Evolutionary conservation across 2,329 filamentous ascomycete species (phyloP), one percentile per base, ranked within the genome.

Genomic region (Arthrobotrys pseudoclavata): DNA sequence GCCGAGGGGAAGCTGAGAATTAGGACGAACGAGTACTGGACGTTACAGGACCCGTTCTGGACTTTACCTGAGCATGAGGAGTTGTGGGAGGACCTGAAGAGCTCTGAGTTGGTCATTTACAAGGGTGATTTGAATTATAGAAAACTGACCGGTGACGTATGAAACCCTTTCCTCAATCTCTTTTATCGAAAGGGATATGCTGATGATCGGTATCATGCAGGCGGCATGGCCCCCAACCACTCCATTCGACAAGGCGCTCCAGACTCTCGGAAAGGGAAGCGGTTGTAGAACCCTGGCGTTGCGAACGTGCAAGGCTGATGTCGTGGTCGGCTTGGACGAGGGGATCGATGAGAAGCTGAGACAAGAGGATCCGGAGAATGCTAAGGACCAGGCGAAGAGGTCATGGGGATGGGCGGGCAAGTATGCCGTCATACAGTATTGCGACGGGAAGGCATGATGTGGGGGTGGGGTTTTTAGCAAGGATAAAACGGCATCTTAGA

Each of bases 41-140:
- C 95, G 0, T 88, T 91, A 12, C 90, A 88, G 0, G 93, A 93
- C 2, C 93, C 92, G 82, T 99, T 91, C 85, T 98, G 96, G 94
- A 88, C 94, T 34, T 84, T 99, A 75, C 94, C 94, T 0, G 86
- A 89, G 24, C 92, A 90, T 0, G 88, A 89, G 1, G 87, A 88
- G 29, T 85, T 99, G 12, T 87, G 89, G 64, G 87, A 92, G 5
- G 95, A 98, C 82, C 85, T 99, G 69, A 91, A 94, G 85, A 85
- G 89, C 78, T 92, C 92, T 80, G 92, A 97, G 83, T 86, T 99
- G 18, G 93, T 97, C 12, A 90, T 99, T 69, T 98, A 98, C 87
- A 99, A 99, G 86, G 96, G 96, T 1, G 96, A 99, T 83, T 84
- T 99, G 81, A 99, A 99, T 85, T 99, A 98, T 84, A 88, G 96